Conservation (phyloP, 768 basidiomycete genomes). For the Tylopilus sp. region DNA sequence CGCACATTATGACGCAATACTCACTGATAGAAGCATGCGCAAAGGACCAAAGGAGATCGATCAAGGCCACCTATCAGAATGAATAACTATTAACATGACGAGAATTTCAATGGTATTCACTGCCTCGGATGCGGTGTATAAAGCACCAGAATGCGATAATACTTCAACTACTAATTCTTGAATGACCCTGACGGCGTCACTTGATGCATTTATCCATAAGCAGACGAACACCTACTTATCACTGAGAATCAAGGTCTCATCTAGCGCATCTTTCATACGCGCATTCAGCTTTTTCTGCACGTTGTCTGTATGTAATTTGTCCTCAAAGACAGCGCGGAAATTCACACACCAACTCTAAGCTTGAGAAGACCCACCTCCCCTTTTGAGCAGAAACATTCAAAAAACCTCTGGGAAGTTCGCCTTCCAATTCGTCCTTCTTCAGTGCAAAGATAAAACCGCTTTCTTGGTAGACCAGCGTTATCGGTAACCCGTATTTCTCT, state of each 20-base stretch:
- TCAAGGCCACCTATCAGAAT: conserved; percentile 62
- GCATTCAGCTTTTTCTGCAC: conserved; percentile 82
- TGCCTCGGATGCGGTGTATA: conserved; percentile 91
- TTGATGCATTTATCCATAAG: neutral
- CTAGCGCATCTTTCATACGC: conserved; percentile 85
- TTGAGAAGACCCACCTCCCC: conserved; percentile 73
- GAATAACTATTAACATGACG: neutral
- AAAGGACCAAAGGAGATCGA: conserved; percentile 91
- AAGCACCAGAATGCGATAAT: conserved; percentile 64
- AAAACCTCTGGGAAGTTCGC: conserved; percentile 64
- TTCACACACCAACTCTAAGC: conserved; percentile 68
- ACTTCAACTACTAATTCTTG: conserved; percentile 72
- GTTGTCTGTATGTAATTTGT: neutral
- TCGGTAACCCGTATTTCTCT: conserved; percentile 60
- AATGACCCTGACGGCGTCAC: conserved; percentile 55
- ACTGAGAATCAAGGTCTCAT: conserved; percentile 84
- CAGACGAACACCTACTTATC: conserved; percentile 50
- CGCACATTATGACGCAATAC: conserved; percentile 21
- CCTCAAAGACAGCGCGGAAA: neutral
- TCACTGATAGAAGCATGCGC: conserved; percentile 78
- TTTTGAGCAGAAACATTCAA: conserved; percentile 64
- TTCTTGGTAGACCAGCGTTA: conserved; percentile 69
- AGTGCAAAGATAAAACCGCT: conserved; percentile 70
- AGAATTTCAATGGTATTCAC: conserved; percentile 36
- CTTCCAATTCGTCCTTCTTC: conserved; percentile 53